Percentiles rank a stretch among this genome's conserved stretches.
These are phyloP conservation scores for Daldinia bambusicola DNA, from an alignment of 495 filamentous ascomycete genomes.

Conservation along the genomic window DNA sequence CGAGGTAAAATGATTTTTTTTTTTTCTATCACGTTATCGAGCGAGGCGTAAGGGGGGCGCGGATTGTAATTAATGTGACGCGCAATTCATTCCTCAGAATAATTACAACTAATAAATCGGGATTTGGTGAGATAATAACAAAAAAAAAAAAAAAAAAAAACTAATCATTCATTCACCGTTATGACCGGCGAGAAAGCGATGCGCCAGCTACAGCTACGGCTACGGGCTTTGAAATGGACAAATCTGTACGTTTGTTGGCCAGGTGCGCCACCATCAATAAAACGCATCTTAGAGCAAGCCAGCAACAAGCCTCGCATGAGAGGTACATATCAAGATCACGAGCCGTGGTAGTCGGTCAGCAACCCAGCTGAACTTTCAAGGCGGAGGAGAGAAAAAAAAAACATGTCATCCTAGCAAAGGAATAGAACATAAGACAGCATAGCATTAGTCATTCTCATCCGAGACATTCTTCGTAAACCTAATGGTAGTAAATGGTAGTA, in stretches of 20 bases:
- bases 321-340: not conserved
- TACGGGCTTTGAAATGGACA: not conserved
- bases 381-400: not conserved
- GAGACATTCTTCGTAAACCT: not conserved
- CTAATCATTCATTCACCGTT: not conserved
- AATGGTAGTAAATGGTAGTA: not conserved
- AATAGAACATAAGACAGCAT: not conserved
- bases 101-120: not conserved
- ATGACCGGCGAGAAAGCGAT: not conserved
- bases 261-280: conserved; percentile 1
- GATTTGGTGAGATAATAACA: not conserved
- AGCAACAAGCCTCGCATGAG: not conserved
- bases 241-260: not conserved
- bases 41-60: not conserved
- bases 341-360: not conserved
- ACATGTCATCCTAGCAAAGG: not conserved
- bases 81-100: not conserved
- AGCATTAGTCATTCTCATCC: conserved; percentile 2
- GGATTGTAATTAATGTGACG: not conserved
- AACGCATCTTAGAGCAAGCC: not conserved
- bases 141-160: not conserved
- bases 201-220: not conserved
- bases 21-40: not conserved
- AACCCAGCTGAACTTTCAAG: not conserved
- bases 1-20: not conserved